These are phyloP conservation scores for Solanum hybrid DNA, from an alignment of 305 asterid species.

Conservation along the genomic window DNA sequence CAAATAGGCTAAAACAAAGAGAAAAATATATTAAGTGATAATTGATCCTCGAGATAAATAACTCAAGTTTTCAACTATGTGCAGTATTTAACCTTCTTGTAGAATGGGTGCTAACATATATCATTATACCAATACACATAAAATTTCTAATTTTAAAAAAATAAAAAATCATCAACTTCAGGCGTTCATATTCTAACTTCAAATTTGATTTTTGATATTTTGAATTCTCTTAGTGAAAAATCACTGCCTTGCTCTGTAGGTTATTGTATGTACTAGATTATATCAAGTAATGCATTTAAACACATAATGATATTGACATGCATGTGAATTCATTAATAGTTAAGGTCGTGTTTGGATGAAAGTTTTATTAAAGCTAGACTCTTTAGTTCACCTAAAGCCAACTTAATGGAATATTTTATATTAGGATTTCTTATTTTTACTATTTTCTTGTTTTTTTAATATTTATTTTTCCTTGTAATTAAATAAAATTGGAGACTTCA, in stretches of 20 bases:
- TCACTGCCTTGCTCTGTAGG: background rate
- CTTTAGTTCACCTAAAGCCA: background rate
- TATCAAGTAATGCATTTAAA: background rate
- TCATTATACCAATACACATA: background rate
- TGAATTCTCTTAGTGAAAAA: background rate
- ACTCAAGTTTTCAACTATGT: background rate
- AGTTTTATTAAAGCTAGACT: background rate
- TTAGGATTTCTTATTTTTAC: background rate
- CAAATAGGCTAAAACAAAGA: background rate
- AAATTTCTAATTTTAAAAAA: background rate
- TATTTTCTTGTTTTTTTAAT: background rate
- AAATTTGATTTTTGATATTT: background rate
- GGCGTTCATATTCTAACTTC: background rate
- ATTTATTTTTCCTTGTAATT: background rate
- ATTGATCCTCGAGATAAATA: background rate
- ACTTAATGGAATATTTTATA: background rate
- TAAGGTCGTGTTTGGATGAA: background rate
- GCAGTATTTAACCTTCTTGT: background rate
- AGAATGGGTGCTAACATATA: background rate
- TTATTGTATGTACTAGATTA: background rate
- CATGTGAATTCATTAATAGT: background rate
- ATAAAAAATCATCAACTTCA: too few species aligned
- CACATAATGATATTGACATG: background rate
- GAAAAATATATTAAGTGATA: background rate
- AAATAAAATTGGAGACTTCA: background rate